Base-by-base conservation (phyloP, 495 filamentous ascomycete genomes). In the Aspergillus ostianus region DNA sequence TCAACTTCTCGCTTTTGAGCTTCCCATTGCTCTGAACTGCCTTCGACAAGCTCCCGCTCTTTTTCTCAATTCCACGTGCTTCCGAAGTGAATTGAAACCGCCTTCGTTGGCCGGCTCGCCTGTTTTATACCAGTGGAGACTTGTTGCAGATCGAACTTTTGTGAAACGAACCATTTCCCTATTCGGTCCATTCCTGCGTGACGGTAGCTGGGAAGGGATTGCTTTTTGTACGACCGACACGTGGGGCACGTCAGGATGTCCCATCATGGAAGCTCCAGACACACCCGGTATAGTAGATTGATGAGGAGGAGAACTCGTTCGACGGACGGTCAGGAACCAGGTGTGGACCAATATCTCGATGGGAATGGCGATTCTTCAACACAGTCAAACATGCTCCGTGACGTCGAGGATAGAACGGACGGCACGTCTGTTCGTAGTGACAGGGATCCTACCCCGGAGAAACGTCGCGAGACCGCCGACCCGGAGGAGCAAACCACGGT, bases 241-340 rank as follows among this genome's bases (percentile, higher is more conserved):
- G 45, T 21, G 52, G 32, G 17, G 32, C 52, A 17, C 20, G 17
- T 19, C 55, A 57, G 47, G 50, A 59, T 59, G 57, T 32, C 50
- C 50, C 57, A 59, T 53, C 48, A 59, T 53, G 57, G 49, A 44
- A 47, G 26, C 36, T 41, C 36, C 30, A 41, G 51, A n/a, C 50
- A 52, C 21, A 32, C 23, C 15, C 49, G 49, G 15, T 47, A 30
- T 44, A 51, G 20, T 21, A 45, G 51, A 53, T 8, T 53, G 51
- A 47, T 41, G 57, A 52, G 44, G 57, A 59, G 48, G 41, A 59
- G 18, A 18, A n/a, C 30, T 56, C 44, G 55, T 19, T 47, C 49
- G 19, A 46, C 32, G 13, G 36, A 19, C 30, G 41, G 12, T 44
- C 29, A 30, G 32, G 26, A 41, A 13, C 36, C 53, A 50, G 47